These are phyloP conservation scores for Cornus kousa DNA, from an alignment of 148 eudicot species.

Conservation along the genomic window DNA sequence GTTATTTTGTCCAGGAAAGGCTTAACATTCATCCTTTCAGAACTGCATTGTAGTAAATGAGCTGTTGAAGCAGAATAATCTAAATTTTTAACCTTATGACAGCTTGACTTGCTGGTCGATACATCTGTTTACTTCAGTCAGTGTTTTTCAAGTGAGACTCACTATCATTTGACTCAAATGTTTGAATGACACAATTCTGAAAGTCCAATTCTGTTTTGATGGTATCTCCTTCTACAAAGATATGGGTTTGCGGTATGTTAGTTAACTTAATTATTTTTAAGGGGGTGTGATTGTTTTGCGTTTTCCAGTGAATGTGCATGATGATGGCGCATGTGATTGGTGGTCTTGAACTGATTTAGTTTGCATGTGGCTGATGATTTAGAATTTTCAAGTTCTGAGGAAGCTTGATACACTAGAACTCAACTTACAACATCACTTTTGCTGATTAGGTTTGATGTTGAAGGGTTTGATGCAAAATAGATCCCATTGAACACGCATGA, in stretches of 20 bases:
- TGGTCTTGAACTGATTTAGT: background rate
- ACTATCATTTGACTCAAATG: background rate
- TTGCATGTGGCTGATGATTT: background rate
- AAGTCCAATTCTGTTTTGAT: background rate
- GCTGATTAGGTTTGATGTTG: background rate
- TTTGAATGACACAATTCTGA: background rate
- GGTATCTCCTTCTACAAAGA: background rate
- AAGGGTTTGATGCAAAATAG: too few species aligned
- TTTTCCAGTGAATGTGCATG: background rate
- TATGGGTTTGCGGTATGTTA: background rate
- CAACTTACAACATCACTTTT: background rate
- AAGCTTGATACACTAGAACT: background rate
- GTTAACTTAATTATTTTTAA: background rate
- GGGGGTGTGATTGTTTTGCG: background rate
- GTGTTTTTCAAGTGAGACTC: background rate
- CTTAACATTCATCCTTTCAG: background rate
- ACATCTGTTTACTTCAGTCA: background rate
- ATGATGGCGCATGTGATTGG: background rate
- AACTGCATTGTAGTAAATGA: background rate
- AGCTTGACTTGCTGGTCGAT: background rate
- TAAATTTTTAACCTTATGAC: background rate
- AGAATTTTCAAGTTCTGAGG: background rate
- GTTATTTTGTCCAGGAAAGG: too few species aligned
- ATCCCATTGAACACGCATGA: too few species aligned
- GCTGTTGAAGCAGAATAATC: background rate